Percentiles rank a stretch among this genome's conserved stretches.
These are phyloP conservation scores for Cladosporium austrohemisphaericum DNA, from an alignment of 2,329 filamentous ascomycete species.

Conservation along the genomic window DNA sequence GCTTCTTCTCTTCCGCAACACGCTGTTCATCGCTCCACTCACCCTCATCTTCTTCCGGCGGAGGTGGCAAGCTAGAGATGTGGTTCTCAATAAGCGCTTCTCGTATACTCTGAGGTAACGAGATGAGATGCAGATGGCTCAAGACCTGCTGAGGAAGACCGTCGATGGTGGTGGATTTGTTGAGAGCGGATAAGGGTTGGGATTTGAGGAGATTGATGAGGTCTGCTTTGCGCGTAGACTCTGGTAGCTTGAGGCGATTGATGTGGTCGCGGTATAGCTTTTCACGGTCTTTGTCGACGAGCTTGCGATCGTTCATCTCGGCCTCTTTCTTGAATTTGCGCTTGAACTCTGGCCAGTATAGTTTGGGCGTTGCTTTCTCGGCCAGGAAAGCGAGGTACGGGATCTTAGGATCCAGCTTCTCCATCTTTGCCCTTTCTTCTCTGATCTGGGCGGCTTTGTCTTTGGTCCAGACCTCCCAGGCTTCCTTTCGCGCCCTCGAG, in stretches of 20 bases:
- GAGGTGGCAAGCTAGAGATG: slow-evolving; percentile 57
- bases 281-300: slow-evolving; percentile 66
- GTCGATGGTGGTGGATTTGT: slow-evolving; percentile 55
- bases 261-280: slow-evolving; percentile 75
- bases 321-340: slow-evolving; percentile 81
- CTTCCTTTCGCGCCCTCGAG: slow-evolving; percentile 76
- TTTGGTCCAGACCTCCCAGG: slow-evolving; percentile 78
- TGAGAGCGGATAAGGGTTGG: slow-evolving; percentile 56
- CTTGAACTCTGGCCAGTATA: slow-evolving; percentile 97
- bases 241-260: slow-evolving; percentile 60
- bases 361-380: slow-evolving; percentile 76
- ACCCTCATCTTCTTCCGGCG: slow-evolving; percentile 30
- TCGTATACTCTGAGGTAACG: slow-evolving; percentile 57
- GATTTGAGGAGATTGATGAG: slow-evolving; percentile 62
- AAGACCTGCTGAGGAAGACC: slow-evolving; percentile 61
- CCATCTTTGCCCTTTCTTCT: slow-evolving; percentile 68
- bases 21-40: slow-evolving; percentile 52
- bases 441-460: slow-evolving; percentile 70
- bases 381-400: slow-evolving; percentile 79
- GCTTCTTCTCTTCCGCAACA: slow-evolving; percentile 30
- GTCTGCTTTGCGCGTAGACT: slow-evolving; percentile 65
- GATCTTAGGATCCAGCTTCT: slow-evolving; percentile 78
- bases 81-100: slow-evolving; percentile 65
- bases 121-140: slow-evolving; percentile 66
- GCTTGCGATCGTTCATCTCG: slow-evolving; percentile 68